A percentile compares a stretch with the other conserved stretches of the same genome.
Evolutionary conservation across 345 rosid genomes (phyloP).

Genomic region (Populus ilicifolia): DNA sequence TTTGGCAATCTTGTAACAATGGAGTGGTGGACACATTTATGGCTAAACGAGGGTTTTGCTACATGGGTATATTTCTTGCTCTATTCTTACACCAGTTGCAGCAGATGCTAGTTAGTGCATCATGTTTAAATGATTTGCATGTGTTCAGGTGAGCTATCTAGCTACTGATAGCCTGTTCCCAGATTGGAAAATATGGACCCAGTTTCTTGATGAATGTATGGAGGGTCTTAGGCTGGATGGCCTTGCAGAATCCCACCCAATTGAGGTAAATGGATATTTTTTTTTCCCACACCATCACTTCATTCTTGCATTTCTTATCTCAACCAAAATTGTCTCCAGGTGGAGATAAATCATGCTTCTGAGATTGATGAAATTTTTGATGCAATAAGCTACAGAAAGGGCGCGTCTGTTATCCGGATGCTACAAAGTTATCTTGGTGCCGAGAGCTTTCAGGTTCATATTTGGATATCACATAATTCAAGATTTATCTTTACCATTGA

Average conservation of each 20-base stretch:
- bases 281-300: background rate
- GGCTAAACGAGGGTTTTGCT: constrained; percentile 99
- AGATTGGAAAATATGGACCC: constrained; percentile 98
- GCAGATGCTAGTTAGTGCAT: constrained; percentile 2
- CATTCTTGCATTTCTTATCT: background rate
- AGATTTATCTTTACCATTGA: background rate
- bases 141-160: constrained; percentile 88
- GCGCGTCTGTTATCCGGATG: constrained; percentile 94
- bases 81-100: background rate
- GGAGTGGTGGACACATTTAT: constrained; percentile 99
- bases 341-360: constrained; percentile 82
- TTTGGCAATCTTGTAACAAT: constrained; percentile 98
- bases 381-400: constrained; percentile 88
- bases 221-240: constrained; percentile 88
- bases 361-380: constrained; percentile 95
- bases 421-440: constrained; percentile 97
- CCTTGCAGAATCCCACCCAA: constrained; percentile 95
- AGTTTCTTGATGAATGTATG: constrained; percentile 85
- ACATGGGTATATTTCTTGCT: constrained; percentile 69
- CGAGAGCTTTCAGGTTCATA: constrained; percentile 77
- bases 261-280: constrained; percentile 55
- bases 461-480: background rate
- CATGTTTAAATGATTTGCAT: constrained; percentile 13
- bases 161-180: constrained; percentile 90
- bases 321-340: constrained; percentile 40